Conservation (phyloP, 176 grass and related monocot genomes). For the Triticum monococcum region DNA sequence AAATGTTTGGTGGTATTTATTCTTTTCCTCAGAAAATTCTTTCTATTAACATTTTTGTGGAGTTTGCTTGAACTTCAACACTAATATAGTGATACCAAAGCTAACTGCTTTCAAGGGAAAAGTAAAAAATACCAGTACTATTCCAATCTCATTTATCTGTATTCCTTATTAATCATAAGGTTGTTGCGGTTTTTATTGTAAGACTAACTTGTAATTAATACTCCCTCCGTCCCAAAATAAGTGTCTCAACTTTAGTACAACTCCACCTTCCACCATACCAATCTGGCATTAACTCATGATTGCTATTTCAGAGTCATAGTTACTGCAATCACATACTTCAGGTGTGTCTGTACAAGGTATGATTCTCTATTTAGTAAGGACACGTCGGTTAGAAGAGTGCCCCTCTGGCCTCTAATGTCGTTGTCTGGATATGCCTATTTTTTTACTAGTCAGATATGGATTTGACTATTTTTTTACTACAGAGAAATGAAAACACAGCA, state of each 20-base stretch:
- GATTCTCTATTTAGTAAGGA: conserved; percentile 20
- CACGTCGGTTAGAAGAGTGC: background rate
- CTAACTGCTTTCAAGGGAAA: background rate
- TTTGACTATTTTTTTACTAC: too few relatives aligned
- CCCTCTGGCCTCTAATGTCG: background rate
- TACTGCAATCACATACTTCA: conserved; percentile 90
- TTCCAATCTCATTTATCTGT: background rate
- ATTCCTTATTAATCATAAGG: background rate
- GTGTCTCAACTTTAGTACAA: too few relatives aligned
- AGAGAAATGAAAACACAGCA: background rate
- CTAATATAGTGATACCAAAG: background rate
- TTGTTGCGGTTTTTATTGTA: background rate
- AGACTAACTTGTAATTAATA: background rate
- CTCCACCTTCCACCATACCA: background rate
- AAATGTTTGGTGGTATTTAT: background rate
- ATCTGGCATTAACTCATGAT: background rate
- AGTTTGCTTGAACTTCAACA: background rate
- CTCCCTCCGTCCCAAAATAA: background rate
- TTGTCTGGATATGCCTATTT: background rate
- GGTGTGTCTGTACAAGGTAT: conserved; percentile 92
- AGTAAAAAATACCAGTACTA: background rate
- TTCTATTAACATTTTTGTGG: background rate
- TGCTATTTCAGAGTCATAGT: conserved; percentile 86
- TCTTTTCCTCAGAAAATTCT: background rate
- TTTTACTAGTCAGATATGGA: background rate